These are phyloP conservation scores for Starmerella cellae DNA, from an alignment of 805 yeast species.

Conservation along the genomic window DNA sequence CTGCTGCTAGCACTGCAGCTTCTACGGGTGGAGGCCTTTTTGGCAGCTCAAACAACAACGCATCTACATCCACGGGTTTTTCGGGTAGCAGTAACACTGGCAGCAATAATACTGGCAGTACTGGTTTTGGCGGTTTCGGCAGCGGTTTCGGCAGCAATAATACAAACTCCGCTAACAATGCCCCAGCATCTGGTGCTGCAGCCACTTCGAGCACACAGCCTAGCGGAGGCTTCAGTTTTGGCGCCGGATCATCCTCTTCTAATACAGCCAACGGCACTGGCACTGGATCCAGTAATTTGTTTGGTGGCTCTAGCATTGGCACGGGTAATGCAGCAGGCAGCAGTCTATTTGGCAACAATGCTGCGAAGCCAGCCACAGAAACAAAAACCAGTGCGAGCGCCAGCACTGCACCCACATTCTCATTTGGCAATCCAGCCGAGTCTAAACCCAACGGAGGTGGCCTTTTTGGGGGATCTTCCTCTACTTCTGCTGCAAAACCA, in stretches of 20 bases:
- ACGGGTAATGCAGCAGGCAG: background rate
- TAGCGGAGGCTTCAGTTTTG: background rate
- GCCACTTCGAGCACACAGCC: background rate
- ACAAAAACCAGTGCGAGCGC: background rate
- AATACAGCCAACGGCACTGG: background rate
- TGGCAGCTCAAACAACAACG: background rate
- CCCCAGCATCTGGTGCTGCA: background rate
- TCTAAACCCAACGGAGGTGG: background rate
- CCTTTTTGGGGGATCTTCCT: constrained; percentile 1
- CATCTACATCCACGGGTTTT: background rate
- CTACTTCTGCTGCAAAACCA: background rate
- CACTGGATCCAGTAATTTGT: background rate
- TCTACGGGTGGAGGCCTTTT: constrained; percentile 6
- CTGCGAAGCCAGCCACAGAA: background rate
- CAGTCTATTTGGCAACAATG: constrained; percentile 3
- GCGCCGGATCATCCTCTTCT: background rate
- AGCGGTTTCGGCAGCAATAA: background rate
- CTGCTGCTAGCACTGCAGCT: background rate
- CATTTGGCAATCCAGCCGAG: background rate
- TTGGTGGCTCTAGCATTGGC: background rate
- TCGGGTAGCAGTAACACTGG: background rate
- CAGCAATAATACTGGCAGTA: no score
- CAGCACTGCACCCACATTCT: no score
- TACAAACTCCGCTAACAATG: no score
- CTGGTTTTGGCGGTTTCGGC: constrained; percentile 1